Evolutionary conservation across 1,284 basidiomycete genomes (phyloP), one percentile per base, ranked within the genome.

Genomic region (Grifola frondosa): DNA sequence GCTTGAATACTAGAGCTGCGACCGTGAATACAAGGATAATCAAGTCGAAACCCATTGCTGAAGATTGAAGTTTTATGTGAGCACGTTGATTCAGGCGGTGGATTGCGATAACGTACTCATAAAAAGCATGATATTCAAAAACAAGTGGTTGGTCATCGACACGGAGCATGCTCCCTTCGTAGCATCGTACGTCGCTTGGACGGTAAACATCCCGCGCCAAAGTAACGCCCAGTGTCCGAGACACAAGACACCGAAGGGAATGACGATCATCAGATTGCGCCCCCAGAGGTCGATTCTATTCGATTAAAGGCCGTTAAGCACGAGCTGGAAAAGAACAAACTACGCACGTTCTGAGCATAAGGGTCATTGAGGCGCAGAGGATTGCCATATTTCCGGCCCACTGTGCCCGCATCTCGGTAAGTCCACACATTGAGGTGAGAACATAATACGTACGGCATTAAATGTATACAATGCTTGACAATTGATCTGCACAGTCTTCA

Each of bases 21-120:
- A 74, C 66, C 2, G 81, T 83, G 48, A 79, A 73, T 16, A 70
- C 52, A 5, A 84, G 64, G 42, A 85, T 79, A 36, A 75, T 63
- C 17, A 83, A 71, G 55, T 86, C 81, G 53, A 84, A 85, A 13
- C 64, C 75, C 80, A 84, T 83, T 3, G 83, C 83, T 85, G 37
- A 17, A 42, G 40, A 35, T 8, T 41, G 33, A 26, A 19, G 8
- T 23, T 11, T 25, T 3, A 35, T 21, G n/a, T 50, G 42, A 51
- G 42, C 36, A 44, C 15, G 19, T 30, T 15, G n/a, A 8, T 22
- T n/a, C n/a, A n/a, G n/a, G n/a, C n/a, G n/a, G n/a, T n/a, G n/a
- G n/a, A n/a, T n/a, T n/a, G n/a, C n/a, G n/a, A n/a, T n/a, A n/a
- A 72, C 79, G 46, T 57, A 84, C 84, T 87, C 55, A 74, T 81